Conservation (phyloP, 169 alveolate genomes). For the Plasmodium fragile region DNA sequence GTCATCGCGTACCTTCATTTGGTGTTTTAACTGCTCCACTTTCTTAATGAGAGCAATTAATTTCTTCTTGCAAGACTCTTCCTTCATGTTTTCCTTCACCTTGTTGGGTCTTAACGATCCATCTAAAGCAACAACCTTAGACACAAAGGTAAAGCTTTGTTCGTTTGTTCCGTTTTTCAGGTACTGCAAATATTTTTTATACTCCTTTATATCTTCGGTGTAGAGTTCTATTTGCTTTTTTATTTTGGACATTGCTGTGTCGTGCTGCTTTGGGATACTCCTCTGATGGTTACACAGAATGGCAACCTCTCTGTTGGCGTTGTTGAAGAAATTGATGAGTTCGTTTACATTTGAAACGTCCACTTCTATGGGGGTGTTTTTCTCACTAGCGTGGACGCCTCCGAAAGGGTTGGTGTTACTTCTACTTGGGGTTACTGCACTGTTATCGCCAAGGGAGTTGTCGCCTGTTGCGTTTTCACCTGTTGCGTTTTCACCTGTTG, state of each 20-base stretch:
- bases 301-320: constrained; percentile 98
- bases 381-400: constrained; percentile 54
- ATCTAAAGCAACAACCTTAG: constrained; percentile 77
- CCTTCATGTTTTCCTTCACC: constrained; percentile 70
- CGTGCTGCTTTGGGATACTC: constrained; percentile 95
- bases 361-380: constrained; percentile 79
- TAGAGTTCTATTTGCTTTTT: constrained; percentile 88
- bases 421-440: not conserved
- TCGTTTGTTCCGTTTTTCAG: constrained; percentile 85
- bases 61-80: constrained; percentile 80
- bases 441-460: not conserved
- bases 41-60: constrained; percentile 53
- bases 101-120: constrained; percentile 76
- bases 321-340: constrained; percentile 95
- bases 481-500: not conserved
- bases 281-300: constrained; percentile 98
- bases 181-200: constrained; percentile 87
- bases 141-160: constrained; percentile 72
- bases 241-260: constrained; percentile 94
- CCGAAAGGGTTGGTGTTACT: not conserved
- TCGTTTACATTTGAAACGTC: constrained; percentile 90
- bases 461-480: not conserved
- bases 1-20: constrained; percentile 94
- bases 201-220: constrained; percentile 89
- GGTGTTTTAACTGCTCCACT: constrained; percentile 78